Base-by-base conservation (phyloP, 2,329 filamentous ascomycete genomes). In the Aspergillus sp. region DNA sequence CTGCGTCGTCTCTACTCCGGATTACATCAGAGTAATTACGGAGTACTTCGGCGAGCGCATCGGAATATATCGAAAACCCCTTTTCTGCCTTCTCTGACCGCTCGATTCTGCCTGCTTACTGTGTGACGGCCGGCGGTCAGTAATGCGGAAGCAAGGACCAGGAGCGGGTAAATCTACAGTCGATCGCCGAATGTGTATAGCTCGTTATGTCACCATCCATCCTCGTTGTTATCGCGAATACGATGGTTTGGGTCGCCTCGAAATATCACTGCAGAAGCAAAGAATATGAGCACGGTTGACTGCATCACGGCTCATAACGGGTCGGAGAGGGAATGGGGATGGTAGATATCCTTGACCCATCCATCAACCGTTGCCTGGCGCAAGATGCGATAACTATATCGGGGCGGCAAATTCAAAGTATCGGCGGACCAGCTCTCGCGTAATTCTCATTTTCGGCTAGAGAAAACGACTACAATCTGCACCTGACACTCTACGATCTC, bases 341-440 rank as follows among this genome's bases (percentile, higher is more conserved):
- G n/a, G 29, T 57, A 57, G 9, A 57, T 7, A 3, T 41, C 27
- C 41, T 50, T 32, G 1, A 58, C 42, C 29, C 49, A 45, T 4
- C 29, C n/a, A 12, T 55, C 52, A 6, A 57, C 42, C 3, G 54
- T 56, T 4, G 53, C 54, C 27, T 57, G 57, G 38, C 58, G 56
- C 7, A 59, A 43, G 26, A 53, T 49, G 5, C 57, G 45, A 38
- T 59, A 57, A 1, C 19, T 19, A 19, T 19, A 56, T 59, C 5
- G 53, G 57, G 3, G 56, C 50, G 8, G 56, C 55, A 26, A 59
- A 59, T 5, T 58, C 55, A 40, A 59, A 59, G 42, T 59, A 59
- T 12, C 56, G 53, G 41, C 46, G 51, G 8, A 54, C 40, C 29
- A 59, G 34, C 8, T 41, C 38, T 12, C 51, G 48, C 4, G 52